Conservation (phyloP, 2,329 filamentous ascomycete genomes). For the Trichophyton rubrum region DNA sequence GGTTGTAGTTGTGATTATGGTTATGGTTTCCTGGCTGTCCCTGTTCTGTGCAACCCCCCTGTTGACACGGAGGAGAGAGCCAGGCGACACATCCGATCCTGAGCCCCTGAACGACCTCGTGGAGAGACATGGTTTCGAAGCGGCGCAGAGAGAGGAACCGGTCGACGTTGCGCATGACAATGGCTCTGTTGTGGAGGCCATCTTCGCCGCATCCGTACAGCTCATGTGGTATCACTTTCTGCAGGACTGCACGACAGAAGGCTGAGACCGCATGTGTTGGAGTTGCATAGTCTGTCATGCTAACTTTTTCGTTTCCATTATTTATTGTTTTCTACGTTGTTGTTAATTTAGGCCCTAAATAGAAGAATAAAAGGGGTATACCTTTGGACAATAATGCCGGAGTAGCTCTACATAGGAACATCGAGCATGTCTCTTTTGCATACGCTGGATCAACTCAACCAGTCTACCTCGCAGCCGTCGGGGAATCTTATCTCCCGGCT, state of each 20-base stretch:
- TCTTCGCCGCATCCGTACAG: slow-evolving; percentile 56
- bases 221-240: slow-evolving; percentile 56
- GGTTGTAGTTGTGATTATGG: too few relatives aligned
- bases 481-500: slow-evolving; percentile 21
- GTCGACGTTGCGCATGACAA: slow-evolving; percentile 58
- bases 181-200: slow-evolving; percentile 46
- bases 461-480: slow-evolving; percentile 50
- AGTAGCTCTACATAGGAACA: slow-evolving; percentile 74
- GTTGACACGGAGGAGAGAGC: slow-evolving; percentile 43
- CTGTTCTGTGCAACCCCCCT: slow-evolving; percentile 33
- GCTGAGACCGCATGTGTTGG: slow-evolving; percentile 60
- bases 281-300: slow-evolving; percentile 55
- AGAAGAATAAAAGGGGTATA: slow-evolving; percentile 18
- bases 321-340: slow-evolving; percentile 5
- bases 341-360: neutral
- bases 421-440: slow-evolving; percentile 58
- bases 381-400: slow-evolving; percentile 63
- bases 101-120: slow-evolving; percentile 62
- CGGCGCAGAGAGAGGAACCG: slow-evolving; percentile 63
- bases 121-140: slow-evolving; percentile 69
- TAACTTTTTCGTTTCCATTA: slow-evolving; percentile 12
- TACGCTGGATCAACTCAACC: slow-evolving; percentile 47
- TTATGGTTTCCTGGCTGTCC: too few relatives aligned
- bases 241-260: slow-evolving; percentile 68
- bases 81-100: slow-evolving; percentile 60